Percentiles rank a stretch among this genome's conserved stretches.
Evolutionary conservation across 1,284 basidiomycete species (phyloP).

Genomic region (Marasmius fiardii): DNA sequence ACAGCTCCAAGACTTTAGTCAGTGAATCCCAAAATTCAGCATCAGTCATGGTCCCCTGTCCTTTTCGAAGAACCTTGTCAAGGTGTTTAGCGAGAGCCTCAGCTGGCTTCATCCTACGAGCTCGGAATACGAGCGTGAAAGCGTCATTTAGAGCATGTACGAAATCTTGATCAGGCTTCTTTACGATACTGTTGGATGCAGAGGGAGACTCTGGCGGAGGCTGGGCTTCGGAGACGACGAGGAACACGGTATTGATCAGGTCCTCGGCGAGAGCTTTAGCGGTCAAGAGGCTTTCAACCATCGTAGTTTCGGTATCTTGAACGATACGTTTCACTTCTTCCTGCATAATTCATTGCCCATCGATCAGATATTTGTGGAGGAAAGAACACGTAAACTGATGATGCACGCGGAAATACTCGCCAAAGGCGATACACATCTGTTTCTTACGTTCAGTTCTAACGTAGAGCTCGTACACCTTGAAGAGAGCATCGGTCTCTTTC

Average conservation of each 20-base stretch:
- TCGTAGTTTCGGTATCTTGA: constrained; percentile 55
- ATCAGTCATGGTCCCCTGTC: constrained; percentile 75
- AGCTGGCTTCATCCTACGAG: constrained; percentile 83
- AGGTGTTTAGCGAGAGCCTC: constrained; percentile 94
- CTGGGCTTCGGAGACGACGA: constrained; percentile 14
- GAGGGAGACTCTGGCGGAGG: background rate
- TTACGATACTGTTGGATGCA: constrained; percentile 29
- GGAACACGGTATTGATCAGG: constrained; percentile 47
- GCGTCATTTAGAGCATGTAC: constrained; percentile 66
- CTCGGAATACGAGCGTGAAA: constrained; percentile 81
- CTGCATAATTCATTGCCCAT: constrained; percentile 34
- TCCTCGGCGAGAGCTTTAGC: constrained; percentile 66
- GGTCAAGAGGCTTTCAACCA: constrained; percentile 75
- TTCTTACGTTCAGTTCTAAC: constrained; percentile 55
- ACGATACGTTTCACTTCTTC: constrained; percentile 54
- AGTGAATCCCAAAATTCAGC: constrained; percentile 68
- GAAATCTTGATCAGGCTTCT: constrained; percentile 47
- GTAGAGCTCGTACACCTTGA: constrained; percentile 62
- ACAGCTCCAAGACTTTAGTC: constrained; percentile 78
- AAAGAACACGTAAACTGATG: background rate
- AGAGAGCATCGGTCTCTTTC: constrained; percentile 48
- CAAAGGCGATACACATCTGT: constrained; percentile 62
- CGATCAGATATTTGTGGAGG: background rate
- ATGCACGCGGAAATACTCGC: constrained; percentile 51
- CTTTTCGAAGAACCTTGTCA: constrained; percentile 83